Base-by-base conservation (phyloP, 139 green algal genomes). In the Chlamydomonas incerta region DNA sequence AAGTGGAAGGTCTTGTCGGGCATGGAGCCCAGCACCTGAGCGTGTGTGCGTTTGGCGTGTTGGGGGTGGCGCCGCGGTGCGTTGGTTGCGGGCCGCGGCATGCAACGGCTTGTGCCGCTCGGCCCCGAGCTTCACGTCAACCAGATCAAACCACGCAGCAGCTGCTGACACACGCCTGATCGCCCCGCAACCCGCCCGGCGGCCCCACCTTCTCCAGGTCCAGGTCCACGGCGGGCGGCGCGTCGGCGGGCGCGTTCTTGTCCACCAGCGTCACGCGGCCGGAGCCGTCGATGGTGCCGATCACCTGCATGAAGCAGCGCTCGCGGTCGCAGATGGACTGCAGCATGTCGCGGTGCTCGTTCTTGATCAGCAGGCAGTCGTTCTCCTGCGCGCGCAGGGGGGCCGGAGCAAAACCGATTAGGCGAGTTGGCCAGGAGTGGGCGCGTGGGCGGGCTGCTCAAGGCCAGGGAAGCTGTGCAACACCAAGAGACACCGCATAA, bases 1-100 rank as follows among this genome's bases (percentile, higher is more conserved):
- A 97, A 98, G 79, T 90, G 87, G 93, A 97, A 99, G 24, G 95
- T 98, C 96, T 99, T 99, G 84, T 94, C 93, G 28, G 97, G 97
- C 96, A 99, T 98, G 89, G 98, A 95, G n/a, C 97, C 97, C 55
- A 99, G 94, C 23, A 97, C 90, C 81, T 92, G 72, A n/a, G n/a
- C n/a, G n/a, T n/a, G n/a, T n/a, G n/a, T n/a, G n/a, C n/a, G n/a
- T n/a, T n/a, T n/a, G n/a, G n/a, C n/a, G n/a, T n/a, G n/a, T n/a
- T n/a, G n/a, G n/a, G n/a, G n/a, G n/a, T n/a, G n/a, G n/a, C n/a
- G n/a, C n/a, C n/a, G n/a, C n/a, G n/a, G n/a, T n/a, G n/a, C n/a
- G n/a, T n/a, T n/a, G n/a, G n/a, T n/a, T n/a, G n/a, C n/a, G n/a
- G n/a, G n/a, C n/a, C n/a, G n/a, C 18, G 15, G 52, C 52, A 58